Evolutionary conservation across 2,329 filamentous ascomycete species (phyloP).

Genomic region (Colletotrichum theobromicola): DNA sequence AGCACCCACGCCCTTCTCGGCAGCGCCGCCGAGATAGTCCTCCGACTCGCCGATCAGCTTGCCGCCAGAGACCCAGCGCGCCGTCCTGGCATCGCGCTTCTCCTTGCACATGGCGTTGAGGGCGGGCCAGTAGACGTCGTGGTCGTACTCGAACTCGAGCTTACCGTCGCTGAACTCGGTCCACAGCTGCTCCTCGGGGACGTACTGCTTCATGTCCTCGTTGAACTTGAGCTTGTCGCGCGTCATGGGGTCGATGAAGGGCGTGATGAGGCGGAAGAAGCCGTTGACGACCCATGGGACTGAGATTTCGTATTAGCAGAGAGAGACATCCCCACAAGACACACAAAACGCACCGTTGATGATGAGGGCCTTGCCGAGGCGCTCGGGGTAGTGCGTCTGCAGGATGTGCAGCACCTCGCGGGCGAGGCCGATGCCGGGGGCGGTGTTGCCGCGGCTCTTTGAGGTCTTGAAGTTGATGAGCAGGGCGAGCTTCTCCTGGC

Average conservation of each 20-base stretch:
- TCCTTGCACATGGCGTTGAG: slow-evolving; percentile 74
- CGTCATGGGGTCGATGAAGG: slow-evolving; percentile 95
- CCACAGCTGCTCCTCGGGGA: slow-evolving; percentile 84
- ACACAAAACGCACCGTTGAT: slow-evolving; percentile 71
- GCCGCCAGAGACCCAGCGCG: slow-evolving; percentile 81
- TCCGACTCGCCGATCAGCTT: slow-evolving; percentile 87
- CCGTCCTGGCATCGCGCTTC: slow-evolving; percentile 64
- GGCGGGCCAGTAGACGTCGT: slow-evolving; percentile 87
- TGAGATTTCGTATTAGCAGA: slow-evolving; percentile 41
- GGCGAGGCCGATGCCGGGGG: slow-evolving; percentile 76
- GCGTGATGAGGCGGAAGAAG: slow-evolving; percentile 95
- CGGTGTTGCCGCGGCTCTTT: slow-evolving; percentile 74
- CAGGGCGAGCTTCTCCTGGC: slow-evolving; percentile 85
- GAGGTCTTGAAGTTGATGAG: slow-evolving; percentile 91
- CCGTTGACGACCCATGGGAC: slow-evolving; percentile 90
- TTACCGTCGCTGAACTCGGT: slow-evolving; percentile 75
- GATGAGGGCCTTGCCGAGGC: slow-evolving; percentile 86
- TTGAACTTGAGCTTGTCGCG: slow-evolving; percentile 98
- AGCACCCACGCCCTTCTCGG: slow-evolving; percentile 5
- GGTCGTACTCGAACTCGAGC: slow-evolving; percentile 90
- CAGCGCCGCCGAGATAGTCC: slow-evolving; percentile 76
- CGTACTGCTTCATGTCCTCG: slow-evolving; percentile 83
- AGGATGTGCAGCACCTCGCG: slow-evolving; percentile 88
- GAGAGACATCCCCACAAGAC: background rate
- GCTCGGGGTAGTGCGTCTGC: slow-evolving; percentile 94